Percentiles rank a stretch among this genome's conserved stretches.
Conservation (phyloP, 108 stramenopile genomes). For the Discostella pseudostelligera region DNA sequence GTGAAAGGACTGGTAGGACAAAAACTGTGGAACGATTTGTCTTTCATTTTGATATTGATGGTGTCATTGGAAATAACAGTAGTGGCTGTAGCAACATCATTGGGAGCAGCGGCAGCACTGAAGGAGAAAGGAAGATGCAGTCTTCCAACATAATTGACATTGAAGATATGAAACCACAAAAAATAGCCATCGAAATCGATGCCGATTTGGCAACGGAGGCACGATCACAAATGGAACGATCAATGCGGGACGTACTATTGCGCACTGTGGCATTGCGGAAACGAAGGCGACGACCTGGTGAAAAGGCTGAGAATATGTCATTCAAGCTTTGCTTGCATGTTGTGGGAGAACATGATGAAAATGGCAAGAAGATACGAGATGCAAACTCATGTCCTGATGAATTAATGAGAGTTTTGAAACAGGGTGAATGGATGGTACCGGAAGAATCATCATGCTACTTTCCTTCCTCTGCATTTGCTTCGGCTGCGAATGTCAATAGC, state of each 20-base stretch:
- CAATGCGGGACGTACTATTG: slow-evolving; percentile 41
- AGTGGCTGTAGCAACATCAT: not conserved
- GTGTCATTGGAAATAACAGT: not conserved
- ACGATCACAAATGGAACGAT: slow-evolving; percentile 26
- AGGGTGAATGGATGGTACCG: slow-evolving; percentile 34
- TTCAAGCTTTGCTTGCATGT: slow-evolving; percentile 45
- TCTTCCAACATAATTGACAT: slow-evolving; percentile 4
- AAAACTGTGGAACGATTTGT: slow-evolving; percentile 43
- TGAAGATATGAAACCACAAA: slow-evolving; percentile 2
- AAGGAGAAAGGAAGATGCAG: not conserved
- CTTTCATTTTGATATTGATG: slow-evolving; percentile 38
- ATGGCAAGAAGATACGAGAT: not conserved
- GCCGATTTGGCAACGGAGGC: slow-evolving; percentile 28
- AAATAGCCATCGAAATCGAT: slow-evolving; percentile 13
- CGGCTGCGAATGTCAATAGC: not conserved
- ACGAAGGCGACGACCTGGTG: slow-evolving; percentile 23
- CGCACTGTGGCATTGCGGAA: slow-evolving; percentile 25
- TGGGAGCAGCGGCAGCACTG: not conserved
- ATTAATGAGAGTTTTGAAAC: slow-evolving; percentile 30
- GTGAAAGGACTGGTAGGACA: slow-evolving; percentile 9
- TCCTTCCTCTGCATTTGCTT: not conserved
- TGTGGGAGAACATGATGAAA: not conserved
- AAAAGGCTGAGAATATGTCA: slow-evolving; percentile 41
- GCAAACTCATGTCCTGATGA: slow-evolving; percentile 23
- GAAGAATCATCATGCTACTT: slow-evolving; percentile 37